Base-by-base conservation (phyloP, 2,329 filamentous ascomycete species). In the Paecilomyces fulvus region DNA sequence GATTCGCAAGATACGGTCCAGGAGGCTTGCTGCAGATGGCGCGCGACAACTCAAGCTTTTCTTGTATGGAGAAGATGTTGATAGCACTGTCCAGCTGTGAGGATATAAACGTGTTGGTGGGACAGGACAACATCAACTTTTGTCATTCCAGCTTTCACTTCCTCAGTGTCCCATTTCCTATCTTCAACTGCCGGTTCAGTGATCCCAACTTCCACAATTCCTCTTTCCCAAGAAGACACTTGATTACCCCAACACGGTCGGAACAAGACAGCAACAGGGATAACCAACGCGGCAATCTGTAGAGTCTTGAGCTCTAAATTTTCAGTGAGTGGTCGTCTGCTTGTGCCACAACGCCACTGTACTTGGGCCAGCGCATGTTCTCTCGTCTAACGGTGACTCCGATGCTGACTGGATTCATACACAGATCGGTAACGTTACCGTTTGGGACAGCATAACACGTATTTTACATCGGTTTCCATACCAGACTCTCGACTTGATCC, bases 11-110 rank as follows among this genome's bases (percentile, higher is more conserved):
- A 51, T 53, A 55, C 37, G 23, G 31, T 23, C 51, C 23, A 55
- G 53, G 55, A 48, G 48, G 54, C 53, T 55, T 60, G 60, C 53
- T 54, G 57, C 58, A 61, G 55, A 55, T 56, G n/a, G 58, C 55
- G 58, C 60, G 56, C 58, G 43, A 49, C 7, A 54, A 50, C 17
- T 30, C 20, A 33, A 30, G 14, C 17, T 17, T 30, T 31, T 11
- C 7, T 25, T 25, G 9, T 28, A 6, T 6, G n/a, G 49, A 23
- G 8, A 25, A 51, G 10, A 21, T 17, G 51, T 33, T 52, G 10
- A 9, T 9, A 52, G n/a, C 14, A 20, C 20, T 7, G 14, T 52
- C 17, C 28, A 31, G n/a, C 31, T 59, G 30, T 3, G 37, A 30
- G 31, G n/a, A 43, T 33, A 20, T 52, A 56, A 52, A 30, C 37